Evolutionary conservation across 225 moss, liverwort and hornwort genomes (phyloP).

Genomic region (Ulota crispa): DNA sequence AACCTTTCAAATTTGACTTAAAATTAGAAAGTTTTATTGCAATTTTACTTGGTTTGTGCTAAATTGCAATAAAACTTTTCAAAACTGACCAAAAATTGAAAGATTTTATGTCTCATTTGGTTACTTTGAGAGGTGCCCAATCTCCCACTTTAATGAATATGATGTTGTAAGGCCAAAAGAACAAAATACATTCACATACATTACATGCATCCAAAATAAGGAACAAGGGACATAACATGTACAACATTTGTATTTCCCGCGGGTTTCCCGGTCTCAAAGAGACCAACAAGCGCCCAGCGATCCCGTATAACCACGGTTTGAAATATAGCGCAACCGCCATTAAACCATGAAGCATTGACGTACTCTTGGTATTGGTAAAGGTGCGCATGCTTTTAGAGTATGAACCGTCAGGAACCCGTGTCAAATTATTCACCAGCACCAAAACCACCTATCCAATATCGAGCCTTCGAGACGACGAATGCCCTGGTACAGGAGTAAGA

Average conservation of each 20-base stretch:
- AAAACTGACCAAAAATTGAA: too few species aligned
- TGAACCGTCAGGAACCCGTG: slow-evolving; percentile 64
- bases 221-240: too few species aligned
- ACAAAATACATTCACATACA: too few species aligned
- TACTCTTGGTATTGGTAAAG: slow-evolving; percentile 53
- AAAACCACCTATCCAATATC: slow-evolving; percentile 44
- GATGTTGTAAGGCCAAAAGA: too few species aligned
- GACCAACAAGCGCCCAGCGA: slow-evolving; percentile 52
- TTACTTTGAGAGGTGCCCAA: too few species aligned
- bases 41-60: too few species aligned
- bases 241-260: slow-evolving; percentile 11
- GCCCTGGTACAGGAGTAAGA: slow-evolving; percentile 28
- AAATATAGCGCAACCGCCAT: slow-evolving; percentile 44
- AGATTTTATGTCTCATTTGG: too few species aligned
- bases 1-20: too few species aligned
- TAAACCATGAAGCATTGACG: slow-evolving; percentile 30
- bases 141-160: too few species aligned
- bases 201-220: too few species aligned
- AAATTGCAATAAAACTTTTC: too few species aligned
- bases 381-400: not conserved
- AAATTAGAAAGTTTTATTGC: too few species aligned
- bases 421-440: slow-evolving; percentile 46
- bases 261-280: slow-evolving; percentile 53
- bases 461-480: slow-evolving; percentile 12
- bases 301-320: slow-evolving; percentile 44